Conservation (phyloP, 2,329 filamentous ascomycete genomes). For the Emergomyces pasteurianus region DNA sequence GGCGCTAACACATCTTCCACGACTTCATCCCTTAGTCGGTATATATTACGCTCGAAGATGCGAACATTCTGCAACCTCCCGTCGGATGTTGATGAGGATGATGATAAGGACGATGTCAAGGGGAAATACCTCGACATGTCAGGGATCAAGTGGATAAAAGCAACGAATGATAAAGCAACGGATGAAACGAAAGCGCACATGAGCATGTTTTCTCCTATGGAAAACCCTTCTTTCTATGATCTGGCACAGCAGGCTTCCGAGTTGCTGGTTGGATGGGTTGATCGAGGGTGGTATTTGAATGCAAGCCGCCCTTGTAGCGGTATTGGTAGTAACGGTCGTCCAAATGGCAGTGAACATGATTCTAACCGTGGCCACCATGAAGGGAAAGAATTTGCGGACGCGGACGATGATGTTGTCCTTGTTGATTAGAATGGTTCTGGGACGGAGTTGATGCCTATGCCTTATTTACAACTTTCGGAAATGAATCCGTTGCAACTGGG, state of each 20-base stretch:
- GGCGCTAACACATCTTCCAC: conserved; percentile 16
- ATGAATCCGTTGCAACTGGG: background rate
- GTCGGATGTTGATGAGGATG: conserved; percentile 32
- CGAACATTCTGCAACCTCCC: conserved; percentile 86
- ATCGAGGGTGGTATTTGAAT: conserved; percentile 28
- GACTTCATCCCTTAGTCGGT: conserved; percentile 21
- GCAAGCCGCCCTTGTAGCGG: conserved; percentile 15
- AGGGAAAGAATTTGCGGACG: conserved; percentile 21
- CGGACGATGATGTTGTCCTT: conserved; percentile 26
- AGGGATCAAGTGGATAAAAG: conserved; percentile 52
- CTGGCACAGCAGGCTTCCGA: conserved; percentile 29
- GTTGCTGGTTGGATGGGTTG: conserved; percentile 28
- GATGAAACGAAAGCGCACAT: conserved; percentile 75
- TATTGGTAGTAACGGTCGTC: conserved; percentile 11
- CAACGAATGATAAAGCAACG: conserved; percentile 63
- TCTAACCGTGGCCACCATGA: conserved; percentile 1
- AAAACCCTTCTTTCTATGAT: conserved; percentile 34
- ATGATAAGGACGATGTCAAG: conserved; percentile 17
- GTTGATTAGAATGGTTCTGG: conserved; percentile 16
- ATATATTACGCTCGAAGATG: conserved; percentile 40
- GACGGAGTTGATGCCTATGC: background rate
- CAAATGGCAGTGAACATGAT: conserved; percentile 6
- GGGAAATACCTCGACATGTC: conserved; percentile 12
- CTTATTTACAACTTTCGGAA: too few species aligned
- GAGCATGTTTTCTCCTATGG: conserved; percentile 34